Evolutionary conservation across 2,329 filamentous ascomycete species (phyloP).

Genomic region (Verticillium zaregamsianum): DNA sequence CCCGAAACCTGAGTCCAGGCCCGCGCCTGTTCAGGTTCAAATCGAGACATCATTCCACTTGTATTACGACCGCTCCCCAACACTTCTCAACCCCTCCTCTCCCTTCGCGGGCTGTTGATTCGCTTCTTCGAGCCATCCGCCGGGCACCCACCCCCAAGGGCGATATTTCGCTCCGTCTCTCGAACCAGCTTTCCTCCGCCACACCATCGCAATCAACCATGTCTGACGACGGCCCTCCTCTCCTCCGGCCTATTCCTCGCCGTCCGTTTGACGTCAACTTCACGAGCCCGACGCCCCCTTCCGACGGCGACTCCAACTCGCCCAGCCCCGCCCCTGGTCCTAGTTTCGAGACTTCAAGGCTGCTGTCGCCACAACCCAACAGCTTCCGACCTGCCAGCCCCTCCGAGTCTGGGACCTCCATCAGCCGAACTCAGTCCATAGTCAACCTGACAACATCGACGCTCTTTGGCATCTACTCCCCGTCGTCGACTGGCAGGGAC

Average conservation of each 20-base stretch:
- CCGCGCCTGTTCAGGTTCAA: not conserved
- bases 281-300: conserved; percentile 39
- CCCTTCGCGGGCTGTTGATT: no score
- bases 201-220: conserved; percentile 18
- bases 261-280: conserved; percentile 63
- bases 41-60: not conserved
- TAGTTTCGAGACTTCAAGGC: conserved; percentile 30
- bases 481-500: conserved; percentile 51
- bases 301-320: conserved; percentile 27
- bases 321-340: conserved; percentile 35
- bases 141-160: not conserved
- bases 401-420: conserved; percentile 28
- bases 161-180: not conserved
- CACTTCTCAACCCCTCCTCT: not conserved
- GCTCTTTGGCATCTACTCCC: conserved; percentile 85
- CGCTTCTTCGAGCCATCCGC: not conserved
- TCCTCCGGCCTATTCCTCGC: conserved; percentile 67
- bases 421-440: conserved; percentile 70
- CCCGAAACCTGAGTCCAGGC: not conserved
- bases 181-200: not conserved
- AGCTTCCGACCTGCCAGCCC: conserved; percentile 19
- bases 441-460: conserved; percentile 87
- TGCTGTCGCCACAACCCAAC: conserved; percentile 5
- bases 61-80: not conserved
- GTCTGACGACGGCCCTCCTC: conserved; percentile 43